These are phyloP conservation scores for Venturiaceae sp. DNA, from an alignment of 2,329 filamentous ascomycete species.

Conservation along the genomic window DNA sequence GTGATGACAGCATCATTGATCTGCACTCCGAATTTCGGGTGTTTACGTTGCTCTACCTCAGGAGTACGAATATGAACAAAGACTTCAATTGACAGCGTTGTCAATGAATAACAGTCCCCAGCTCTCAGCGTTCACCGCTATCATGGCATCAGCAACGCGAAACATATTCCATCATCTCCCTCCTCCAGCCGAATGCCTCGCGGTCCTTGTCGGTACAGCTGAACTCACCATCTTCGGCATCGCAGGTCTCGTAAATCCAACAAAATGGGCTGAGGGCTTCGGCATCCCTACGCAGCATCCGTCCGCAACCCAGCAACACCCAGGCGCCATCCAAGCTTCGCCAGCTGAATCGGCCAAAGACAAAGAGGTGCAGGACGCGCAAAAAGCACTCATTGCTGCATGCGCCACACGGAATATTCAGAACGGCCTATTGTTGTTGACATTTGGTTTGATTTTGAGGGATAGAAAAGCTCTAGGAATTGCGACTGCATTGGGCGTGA, in stretches of 20 bases:
- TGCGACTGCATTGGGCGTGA: constrained; percentile 14
- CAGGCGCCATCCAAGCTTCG: constrained; percentile 9
- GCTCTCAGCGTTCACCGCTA: not conserved
- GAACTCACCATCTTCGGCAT: constrained; percentile 20
- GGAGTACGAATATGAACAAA: not conserved
- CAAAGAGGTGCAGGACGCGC: constrained; percentile 12
- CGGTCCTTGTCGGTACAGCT: constrained; percentile 21
- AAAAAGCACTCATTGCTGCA: constrained; percentile 17
- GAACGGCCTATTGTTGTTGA: constrained; percentile 19
- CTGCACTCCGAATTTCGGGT: not conserved
- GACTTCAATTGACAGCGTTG: not conserved
- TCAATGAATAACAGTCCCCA: not conserved
- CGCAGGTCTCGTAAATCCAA: constrained; percentile 21
- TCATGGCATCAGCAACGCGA: not conserved
- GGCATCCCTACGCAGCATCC: constrained; percentile 16
- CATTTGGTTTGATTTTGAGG: constrained; percentile 19
- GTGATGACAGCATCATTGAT: not conserved
- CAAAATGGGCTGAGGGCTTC: constrained; percentile 21
- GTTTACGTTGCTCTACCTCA: not conserved
- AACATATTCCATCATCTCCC: constrained; percentile 18
- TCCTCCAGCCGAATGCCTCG: constrained; percentile 23
- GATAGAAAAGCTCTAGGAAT: constrained; percentile 20
- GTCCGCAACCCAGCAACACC: constrained; percentile 5
- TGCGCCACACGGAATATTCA: constrained; percentile 21
- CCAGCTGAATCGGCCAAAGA: not conserved